These are phyloP conservation scores for Colletotrichum liriopes DNA, from an alignment of 2,329 filamentous ascomycete genomes.

Conservation along the genomic window DNA sequence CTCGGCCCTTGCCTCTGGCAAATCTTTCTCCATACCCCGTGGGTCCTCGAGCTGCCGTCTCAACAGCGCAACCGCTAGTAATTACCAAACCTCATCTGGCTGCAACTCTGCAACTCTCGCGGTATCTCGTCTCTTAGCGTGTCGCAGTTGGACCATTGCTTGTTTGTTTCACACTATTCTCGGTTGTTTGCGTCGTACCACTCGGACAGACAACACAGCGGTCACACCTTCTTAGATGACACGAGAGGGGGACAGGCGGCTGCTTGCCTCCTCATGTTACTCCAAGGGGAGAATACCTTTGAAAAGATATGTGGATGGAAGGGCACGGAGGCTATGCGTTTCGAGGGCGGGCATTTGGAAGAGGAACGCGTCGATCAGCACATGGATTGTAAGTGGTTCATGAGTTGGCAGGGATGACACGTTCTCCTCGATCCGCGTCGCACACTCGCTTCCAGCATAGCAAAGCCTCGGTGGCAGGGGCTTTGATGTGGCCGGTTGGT, in stretches of 20 bases:
- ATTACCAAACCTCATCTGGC: not conserved
- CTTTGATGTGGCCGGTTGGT: not conserved
- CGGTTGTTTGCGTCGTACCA: slow-evolving; percentile 23
- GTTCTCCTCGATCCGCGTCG: slow-evolving; percentile 10
- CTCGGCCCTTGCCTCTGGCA: not conserved
- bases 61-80: not conserved
- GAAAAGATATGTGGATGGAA: slow-evolving; percentile 1
- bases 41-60: not conserved
- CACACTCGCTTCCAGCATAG: not conserved
- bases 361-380: slow-evolving; percentile 11
- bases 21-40: not conserved
- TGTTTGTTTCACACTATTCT: slow-evolving; percentile 23
- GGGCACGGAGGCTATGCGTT: not conserved
- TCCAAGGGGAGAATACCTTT: not conserved
- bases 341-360: not conserved
- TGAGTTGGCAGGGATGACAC: slow-evolving; percentile 25
- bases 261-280: slow-evolving; percentile 7
- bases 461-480: not conserved
- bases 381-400: slow-evolving; percentile 14
- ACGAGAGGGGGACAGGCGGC: slow-evolving; percentile 11
- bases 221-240: slow-evolving; percentile 23
- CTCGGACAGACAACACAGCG: slow-evolving; percentile 17
- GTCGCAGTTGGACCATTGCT: slow-evolving; percentile 4
- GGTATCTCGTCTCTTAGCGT: not conserved
- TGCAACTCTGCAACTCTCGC: not conserved